A percentile compares a stretch with the other conserved stretches of the same genome.
phyloP scores from a whole-genome alignment of 805 yeast genomes.

The Schwanniomyces occidentalis region DNA sequence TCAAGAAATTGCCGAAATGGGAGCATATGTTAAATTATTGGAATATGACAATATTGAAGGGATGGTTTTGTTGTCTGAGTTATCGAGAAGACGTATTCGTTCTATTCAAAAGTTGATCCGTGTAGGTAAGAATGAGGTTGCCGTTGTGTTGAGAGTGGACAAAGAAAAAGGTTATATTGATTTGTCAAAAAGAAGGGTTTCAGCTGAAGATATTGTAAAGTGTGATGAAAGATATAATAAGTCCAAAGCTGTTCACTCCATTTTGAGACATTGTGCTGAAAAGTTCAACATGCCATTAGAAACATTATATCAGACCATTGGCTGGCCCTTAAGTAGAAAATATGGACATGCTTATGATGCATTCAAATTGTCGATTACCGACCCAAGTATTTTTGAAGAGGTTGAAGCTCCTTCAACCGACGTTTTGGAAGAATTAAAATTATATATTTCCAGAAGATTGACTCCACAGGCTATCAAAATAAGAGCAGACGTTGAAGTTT shows the following conservation, averaged over 20 bases:
- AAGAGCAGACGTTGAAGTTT: conserved; percentile 97
- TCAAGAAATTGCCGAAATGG: conserved; percentile 98
- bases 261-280: conserved; percentile 97
- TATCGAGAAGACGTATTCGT: conserved; percentile 97
- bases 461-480: conserved; percentile 98
- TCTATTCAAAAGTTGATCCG: conserved; percentile 96
- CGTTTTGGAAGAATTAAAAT: conserved; percentile 78
- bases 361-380: conserved; percentile 93
- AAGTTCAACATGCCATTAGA: conserved; percentile 88
- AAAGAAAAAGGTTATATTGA: conserved; percentile 98
- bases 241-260: conserved; percentile 97
- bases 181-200: conserved; percentile 94
- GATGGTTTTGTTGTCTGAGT: conserved; percentile 93
- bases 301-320: conserved; percentile 79
- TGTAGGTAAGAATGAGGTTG: conserved; percentile 98
- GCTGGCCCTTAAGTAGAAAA: conserved; percentile 96
- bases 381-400: conserved; percentile 81
- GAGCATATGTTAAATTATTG: conserved; percentile 92
- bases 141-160: conserved; percentile 96
- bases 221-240: conserved; percentile 98
- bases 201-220: conserved; percentile 94
- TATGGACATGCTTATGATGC: conserved; percentile 98
- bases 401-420: conserved; percentile 70
- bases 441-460: conserved; percentile 86
- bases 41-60: conserved; percentile 99